Evolutionary conservation across 75 land plant species (phyloP).

Genomic region (Pinus tabuliformis): DNA sequence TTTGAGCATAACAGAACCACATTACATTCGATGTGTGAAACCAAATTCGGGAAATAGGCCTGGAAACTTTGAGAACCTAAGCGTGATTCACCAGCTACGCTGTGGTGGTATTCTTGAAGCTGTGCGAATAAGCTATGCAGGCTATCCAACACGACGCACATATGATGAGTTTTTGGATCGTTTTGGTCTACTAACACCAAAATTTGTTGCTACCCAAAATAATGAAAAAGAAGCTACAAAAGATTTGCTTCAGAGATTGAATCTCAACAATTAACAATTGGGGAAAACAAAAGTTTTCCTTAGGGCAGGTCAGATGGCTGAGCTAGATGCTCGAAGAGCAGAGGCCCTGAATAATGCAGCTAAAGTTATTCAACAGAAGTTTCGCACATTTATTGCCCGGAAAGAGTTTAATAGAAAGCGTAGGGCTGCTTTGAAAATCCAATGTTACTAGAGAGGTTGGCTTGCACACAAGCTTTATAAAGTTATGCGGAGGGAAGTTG

Average conservation of each 20-base stretch:
- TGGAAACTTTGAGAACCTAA: slow-evolving; percentile 87
- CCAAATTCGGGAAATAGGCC: slow-evolving; percentile 89
- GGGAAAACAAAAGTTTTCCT: slow-evolving; percentile 78
- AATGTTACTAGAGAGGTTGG: slow-evolving; percentile 57
- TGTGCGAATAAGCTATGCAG: slow-evolving; percentile 85
- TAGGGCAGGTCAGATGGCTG: slow-evolving; percentile 79
- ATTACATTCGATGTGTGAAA: slow-evolving; percentile 96
- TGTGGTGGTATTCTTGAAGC: slow-evolving; percentile 97
- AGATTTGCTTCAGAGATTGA: slow-evolving; percentile 53
- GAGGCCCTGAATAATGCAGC: slow-evolving; percentile 67
- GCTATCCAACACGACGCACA: slow-evolving; percentile 73
- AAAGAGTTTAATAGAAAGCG: slow-evolving; percentile 33
- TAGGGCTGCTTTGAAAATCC: slow-evolving; percentile 47
- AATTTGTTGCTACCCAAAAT: slow-evolving; percentile 50
- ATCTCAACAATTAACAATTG: slow-evolving; percentile 73
- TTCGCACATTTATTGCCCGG: slow-evolving; percentile 48
- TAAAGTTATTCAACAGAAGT: slow-evolving; percentile 47
- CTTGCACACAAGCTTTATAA: too few species aligned
- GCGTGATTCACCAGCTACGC: slow-evolving; percentile 89
- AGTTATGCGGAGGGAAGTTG: slow-evolving; percentile 18
- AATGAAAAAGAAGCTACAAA: slow-evolving; percentile 57
- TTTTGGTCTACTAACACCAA: slow-evolving; percentile 64
- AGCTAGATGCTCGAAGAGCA: slow-evolving; percentile 54
- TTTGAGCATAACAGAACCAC: slow-evolving; percentile 83
- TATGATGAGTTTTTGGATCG: slow-evolving; percentile 79